Conservation (phyloP, 371 early-diverging fungal genomes). For the Coemansia sp. region DNA sequence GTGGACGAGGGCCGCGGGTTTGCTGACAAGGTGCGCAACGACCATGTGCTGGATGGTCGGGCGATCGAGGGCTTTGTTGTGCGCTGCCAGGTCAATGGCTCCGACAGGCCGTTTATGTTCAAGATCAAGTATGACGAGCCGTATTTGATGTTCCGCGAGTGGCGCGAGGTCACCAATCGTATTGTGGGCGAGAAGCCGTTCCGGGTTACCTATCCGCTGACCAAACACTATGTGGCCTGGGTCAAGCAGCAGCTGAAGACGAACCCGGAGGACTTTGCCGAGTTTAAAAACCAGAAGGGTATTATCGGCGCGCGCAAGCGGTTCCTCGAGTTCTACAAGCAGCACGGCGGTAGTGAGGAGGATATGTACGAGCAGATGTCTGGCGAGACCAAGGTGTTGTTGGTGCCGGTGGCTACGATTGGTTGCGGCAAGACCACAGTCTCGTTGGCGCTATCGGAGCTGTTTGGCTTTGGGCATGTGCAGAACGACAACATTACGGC, state of each 20-base stretch:
- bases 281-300: constrained; percentile 69
- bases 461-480: constrained; percentile 65
- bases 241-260: constrained; percentile 57
- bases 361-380: constrained; percentile 18
- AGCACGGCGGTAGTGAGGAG: constrained; percentile 21
- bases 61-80: constrained; percentile 93
- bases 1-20: constrained; percentile 62
- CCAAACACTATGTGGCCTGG: constrained; percentile 75
- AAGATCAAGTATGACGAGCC: constrained; percentile 94
- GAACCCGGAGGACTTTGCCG: constrained; percentile 71
- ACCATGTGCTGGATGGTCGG: constrained; percentile 63
- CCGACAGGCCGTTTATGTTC: constrained; percentile 64
- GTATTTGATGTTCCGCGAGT: constrained; percentile 92
- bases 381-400: constrained; percentile 55
- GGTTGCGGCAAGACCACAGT: constrained; percentile 78
- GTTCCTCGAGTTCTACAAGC: constrained; percentile 61
- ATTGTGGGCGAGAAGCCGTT: constrained; percentile 50
- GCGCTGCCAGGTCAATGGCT: constrained; percentile 59
- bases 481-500: constrained; percentile 72
- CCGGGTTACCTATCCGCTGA: constrained; percentile 61
- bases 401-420: constrained; percentile 74
- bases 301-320: constrained; percentile 75
- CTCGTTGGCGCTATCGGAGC: constrained; percentile 54
- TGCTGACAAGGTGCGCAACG: constrained; percentile 63
- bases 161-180: constrained; percentile 83